phyloP scores from a whole-genome alignment of 2,329 filamentous ascomycete genomes.

The Fusarium longipes region DNA sequence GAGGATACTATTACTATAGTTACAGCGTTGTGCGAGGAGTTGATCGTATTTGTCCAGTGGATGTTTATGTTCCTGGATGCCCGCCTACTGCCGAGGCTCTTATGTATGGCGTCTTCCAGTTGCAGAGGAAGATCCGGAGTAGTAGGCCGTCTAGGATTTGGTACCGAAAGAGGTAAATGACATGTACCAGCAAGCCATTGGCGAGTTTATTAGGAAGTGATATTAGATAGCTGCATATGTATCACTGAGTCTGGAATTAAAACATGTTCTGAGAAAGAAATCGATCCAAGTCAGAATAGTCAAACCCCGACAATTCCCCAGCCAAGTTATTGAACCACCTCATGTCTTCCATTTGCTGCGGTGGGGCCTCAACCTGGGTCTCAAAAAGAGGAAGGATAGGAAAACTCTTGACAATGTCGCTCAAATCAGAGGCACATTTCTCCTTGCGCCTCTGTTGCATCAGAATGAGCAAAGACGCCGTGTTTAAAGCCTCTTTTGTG shows the following conservation, averaged over 20 bases:
- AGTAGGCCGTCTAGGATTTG: conserved; percentile 61
- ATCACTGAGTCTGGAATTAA: rapidly evolving
- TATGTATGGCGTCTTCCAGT: conserved; percentile 70
- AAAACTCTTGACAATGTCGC: conserved; percentile 53
- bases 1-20: conserved; percentile 80
- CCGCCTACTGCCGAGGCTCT: conserved; percentile 61
- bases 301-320: conserved; percentile 57
- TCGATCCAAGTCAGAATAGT: conserved; percentile 58
- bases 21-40: conserved; percentile 74
- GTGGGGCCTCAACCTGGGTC: background rate
- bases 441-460: conserved; percentile 64
- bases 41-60: conserved; percentile 74
- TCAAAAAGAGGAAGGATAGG: conserved; percentile 40
- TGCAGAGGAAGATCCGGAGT: conserved; percentile 75
- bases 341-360: conserved; percentile 39
- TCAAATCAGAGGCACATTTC: conserved; percentile 54
- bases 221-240: rapidly evolving
- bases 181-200: rapidly evolving
- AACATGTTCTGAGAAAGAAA: conserved; percentile 47
- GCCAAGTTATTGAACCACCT: conserved; percentile 56
- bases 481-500: conserved; percentile 65
- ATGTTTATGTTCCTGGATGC: conserved; percentile 76
- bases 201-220: background rate
- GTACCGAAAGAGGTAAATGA: conserved; percentile 59
- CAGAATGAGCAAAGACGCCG: conserved; percentile 64